Evolutionary conservation across 2,329 filamentous ascomycete species (phyloP), one percentile per base, ranked within the genome.

Genomic region (Allantophomopsis cytisporea): DNA sequence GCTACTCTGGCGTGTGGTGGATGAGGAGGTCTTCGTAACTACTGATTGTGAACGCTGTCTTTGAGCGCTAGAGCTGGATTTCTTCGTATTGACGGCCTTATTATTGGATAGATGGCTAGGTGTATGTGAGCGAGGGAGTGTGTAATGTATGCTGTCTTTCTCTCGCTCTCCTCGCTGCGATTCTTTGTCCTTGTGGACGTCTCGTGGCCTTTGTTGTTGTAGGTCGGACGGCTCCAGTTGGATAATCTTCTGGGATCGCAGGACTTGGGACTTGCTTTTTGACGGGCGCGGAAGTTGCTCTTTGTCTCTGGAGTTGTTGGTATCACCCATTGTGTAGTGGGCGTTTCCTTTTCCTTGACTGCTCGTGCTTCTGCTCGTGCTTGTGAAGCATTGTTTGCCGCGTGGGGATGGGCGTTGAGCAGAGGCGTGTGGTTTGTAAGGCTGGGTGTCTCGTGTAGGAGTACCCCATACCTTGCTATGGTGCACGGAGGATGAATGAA

Each of bases 101-200:
- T 71, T 76, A 47, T 69, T 67, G 11, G 75, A 60, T 32, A 78
- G 63, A 49, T 77, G 73, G 41, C 74, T 73, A 1, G 74, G 74
- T 2, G 74, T 79, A 53, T 79, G 74, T 51, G 68, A 76, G 47
- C 74, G 66, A 14, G 31, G 31, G 35, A 71, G 53, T 36, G 65
- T 58, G 8, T 28, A 10, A 10, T 28, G 23, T 28, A 28, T 28
- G 11, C 23, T 28, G 23, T 28, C 23, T 28, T 28, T 28, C 23
- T 28, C 23, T 28, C 44, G 56, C 39, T 54, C 51, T 14, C 51
- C 50, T 40, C 53, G 58, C 43, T 60, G 59, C 41, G 41, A 39
- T 39, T 60, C 58, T 21, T 55, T 54, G 41, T 61, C 54, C 46
- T 63, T 55, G 42, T 50, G 51, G 21, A 55, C 56, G 44, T 56